Percentiles rank a stretch among this genome's conserved stretches.
Conservation (phyloP, 305 asterid genomes). For the Solanum hybrid region DNA sequence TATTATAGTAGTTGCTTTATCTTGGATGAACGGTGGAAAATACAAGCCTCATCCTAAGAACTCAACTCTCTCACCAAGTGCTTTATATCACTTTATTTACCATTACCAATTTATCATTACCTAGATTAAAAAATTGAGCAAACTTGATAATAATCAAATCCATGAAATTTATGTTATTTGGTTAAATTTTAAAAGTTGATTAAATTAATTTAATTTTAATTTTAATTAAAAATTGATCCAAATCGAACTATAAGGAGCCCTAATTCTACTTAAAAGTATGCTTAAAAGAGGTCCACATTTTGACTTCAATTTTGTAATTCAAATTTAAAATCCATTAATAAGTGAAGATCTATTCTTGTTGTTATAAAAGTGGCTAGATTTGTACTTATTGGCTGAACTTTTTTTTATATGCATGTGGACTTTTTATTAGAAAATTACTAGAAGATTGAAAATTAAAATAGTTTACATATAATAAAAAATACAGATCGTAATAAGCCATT, state of each 20-base stretch:
- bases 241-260: not conserved
- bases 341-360: not conserved
- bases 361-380: not conserved
- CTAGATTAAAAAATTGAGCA: too few relatives aligned
- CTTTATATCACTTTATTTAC: not conserved
- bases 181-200: not conserved
- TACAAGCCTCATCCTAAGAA: constrained; percentile 49
- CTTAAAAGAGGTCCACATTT: not conserved
- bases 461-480: too few relatives aligned
- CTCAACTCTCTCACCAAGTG: not conserved
- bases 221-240: not conserved
- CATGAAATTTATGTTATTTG: not conserved
- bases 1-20: constrained; percentile 21
- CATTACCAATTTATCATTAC: not conserved
- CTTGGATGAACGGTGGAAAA: constrained; percentile 69
- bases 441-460: not conserved
- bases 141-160: not conserved
- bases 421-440: not conserved
- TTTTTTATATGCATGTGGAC: accelerated
- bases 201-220: not conserved
- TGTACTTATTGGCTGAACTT: not conserved
- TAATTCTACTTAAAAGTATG: not conserved
- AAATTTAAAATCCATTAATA: not conserved
- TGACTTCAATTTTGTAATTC: not conserved
- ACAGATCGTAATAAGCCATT: not conserved